Percentiles rank a stretch among this genome's conserved stretches.
Conservation (phyloP, 108 stramenopile genomes). For the Nitzschia sp. region DNA sequence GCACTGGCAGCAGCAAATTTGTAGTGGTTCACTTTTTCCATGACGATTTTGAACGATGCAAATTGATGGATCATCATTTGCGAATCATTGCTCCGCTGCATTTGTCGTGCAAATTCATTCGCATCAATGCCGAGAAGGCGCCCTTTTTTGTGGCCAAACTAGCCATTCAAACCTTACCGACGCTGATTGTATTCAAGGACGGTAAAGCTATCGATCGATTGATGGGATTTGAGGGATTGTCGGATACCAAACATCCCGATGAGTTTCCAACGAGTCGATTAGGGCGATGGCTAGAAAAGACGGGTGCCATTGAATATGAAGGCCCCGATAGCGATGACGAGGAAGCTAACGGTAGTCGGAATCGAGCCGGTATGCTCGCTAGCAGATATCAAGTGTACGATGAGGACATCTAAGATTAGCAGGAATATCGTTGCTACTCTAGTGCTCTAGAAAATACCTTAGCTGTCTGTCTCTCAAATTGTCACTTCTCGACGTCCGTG, state of each 20-base stretch:
- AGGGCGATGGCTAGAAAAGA: slow-evolving; percentile 69
- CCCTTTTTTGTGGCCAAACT: slow-evolving; percentile 97
- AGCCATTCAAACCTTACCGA: slow-evolving; percentile 70
- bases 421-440: too few species aligned
- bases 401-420: slow-evolving; percentile 7
- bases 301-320: slow-evolving; percentile 72
- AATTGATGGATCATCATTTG: slow-evolving; percentile 96
- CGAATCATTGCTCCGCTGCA: slow-evolving; percentile 73
- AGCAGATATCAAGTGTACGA: slow-evolving; percentile 14
- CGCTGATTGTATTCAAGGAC: slow-evolving; percentile 77
- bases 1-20: slow-evolving; percentile 54
- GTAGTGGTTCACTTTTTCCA: slow-evolving; percentile 96
- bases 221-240: slow-evolving; percentile 77
- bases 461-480: slow-evolving; percentile 28
- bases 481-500: slow-evolving; percentile 67
- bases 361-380: slow-evolving; percentile 1
- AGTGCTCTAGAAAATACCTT: too few species aligned
- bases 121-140: slow-evolving; percentile 93
- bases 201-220: slow-evolving; percentile 77
- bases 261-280: slow-evolving; percentile 72
- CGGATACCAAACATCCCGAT: slow-evolving; percentile 51
- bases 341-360: slow-evolving; percentile 6
- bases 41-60: slow-evolving; percentile 92
- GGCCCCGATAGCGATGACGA: slow-evolving; percentile 48
- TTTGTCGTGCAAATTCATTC: slow-evolving; percentile 88